Evolutionary conservation across 1,284 basidiomycete genomes (phyloP), one percentile per base, ranked within the genome.

Genomic region (Apiotrichum veenhuisii): DNA sequence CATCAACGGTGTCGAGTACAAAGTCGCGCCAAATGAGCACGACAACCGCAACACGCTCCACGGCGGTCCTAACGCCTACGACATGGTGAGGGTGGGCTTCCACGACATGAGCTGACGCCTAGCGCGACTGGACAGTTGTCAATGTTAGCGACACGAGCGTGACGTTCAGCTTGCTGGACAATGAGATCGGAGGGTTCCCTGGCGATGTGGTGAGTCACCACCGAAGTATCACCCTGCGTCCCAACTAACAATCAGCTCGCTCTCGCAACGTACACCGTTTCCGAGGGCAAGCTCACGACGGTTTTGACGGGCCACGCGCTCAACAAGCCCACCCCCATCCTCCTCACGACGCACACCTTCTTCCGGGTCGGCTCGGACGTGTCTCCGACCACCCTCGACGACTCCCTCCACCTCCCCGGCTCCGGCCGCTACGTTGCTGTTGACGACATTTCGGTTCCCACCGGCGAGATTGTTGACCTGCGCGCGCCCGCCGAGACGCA

Each of bases 341-440:
- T 68, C 54, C 64, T 70, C 26, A 64, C 68, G 5, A 71, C 67
- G 15, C 71, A 73, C 59, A 64, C 65, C 26, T 73, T 67, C 62
- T 73, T 67, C 66, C 69, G 69, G 56, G 57, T 73, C 38, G 68
- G 62, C 23, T 55, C 58, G 18, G 64, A 65, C 58, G 41, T 43
- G n/a, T 41, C 55, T 8, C 37, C 62, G 4, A 58, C 56, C 26
- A 57, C 70, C 15, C 61, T 65, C 27, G 64, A 68, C 49, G 65
- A 73, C 54, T 64, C 58, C 8, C 60, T 73, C 27, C 48, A 63
- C 17, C 50, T 72, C 18, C 70, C 68, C 18, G 51, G 55, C 45
- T 54, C 63, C n/a, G 45, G 60, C 15, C 66, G 68, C 18, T 61
- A 63, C 49, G 64, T 71, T 30, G 57, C 51, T 3, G 61, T 58